Base-by-base conservation (phyloP, 768 basidiomycete genomes). In the Phaeotremella fagi region DNA sequence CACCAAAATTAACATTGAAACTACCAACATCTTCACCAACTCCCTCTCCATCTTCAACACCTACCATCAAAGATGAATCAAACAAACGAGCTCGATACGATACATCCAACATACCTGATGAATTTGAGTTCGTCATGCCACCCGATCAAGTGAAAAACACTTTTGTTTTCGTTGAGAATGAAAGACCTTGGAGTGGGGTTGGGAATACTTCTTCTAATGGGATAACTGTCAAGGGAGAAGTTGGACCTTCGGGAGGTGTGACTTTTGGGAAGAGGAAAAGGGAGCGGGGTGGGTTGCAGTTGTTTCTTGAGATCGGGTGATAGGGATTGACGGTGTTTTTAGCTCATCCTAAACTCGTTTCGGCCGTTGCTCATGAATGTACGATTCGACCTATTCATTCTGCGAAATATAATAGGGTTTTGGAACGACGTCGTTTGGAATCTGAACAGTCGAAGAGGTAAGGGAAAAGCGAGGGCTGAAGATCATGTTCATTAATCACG, bases 61-160 rank as follows among this genome's bases (percentile, higher is more conserved):
- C 38, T 7, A 41, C 38, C 18, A 12, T 41, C 9, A 45, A 66
- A 43, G 63, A 61, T 27, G 55, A 54, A 20, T 37, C 55, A 3
- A 20, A 28, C 45, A 48, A 46, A 28, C 18, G 41, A 35, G 18
- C 50, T 18, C 24, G 25, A 11, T 72, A 69, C 33, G 55, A 66
- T 20, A 62, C 60, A n/a, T 41, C 54, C 0, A 61, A 61, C 18
- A 61, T 77, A 20, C 75, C 75, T 3, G 85, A 86, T 64, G 81
- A 83, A 72, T 97, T 90, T 76, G 87, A 90, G 62, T 79, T 97
- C 28, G 85, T 88, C 37, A 88, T 94, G 82, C 83, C 90, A 37
- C 86, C 88, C 57, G 85, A 88, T 57, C 75, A 82, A 27, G 85
- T 88, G 7, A 86, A 55, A 45, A 70, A 70, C 42, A 54, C 61